Percentiles rank a stretch among this genome's conserved stretches.
Evolutionary conservation across 1,284 basidiomycete genomes (phyloP).

Genomic region (Trichosporon coremiiforme): DNA sequence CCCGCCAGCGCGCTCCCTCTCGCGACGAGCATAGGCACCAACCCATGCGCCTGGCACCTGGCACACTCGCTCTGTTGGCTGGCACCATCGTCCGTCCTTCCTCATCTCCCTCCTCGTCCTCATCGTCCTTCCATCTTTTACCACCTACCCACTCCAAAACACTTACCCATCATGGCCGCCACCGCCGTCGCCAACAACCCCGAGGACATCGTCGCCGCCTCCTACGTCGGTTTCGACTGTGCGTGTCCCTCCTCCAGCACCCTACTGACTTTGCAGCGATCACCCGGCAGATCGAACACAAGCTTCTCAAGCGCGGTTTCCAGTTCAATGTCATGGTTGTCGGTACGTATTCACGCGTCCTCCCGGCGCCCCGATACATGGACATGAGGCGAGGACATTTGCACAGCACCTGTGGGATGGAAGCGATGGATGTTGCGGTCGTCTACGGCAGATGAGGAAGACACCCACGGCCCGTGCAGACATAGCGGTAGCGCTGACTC

Average conservation of each 20-base stretch:
- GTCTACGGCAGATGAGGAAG: neutral
- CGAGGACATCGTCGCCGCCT: conserved; percentile 76
- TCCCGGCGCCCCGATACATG: neutral
- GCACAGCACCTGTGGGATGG: neutral
- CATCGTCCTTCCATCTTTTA: conserved; percentile 13
- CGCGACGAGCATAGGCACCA: conserved; percentile 20
- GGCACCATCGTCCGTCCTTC: neutral
- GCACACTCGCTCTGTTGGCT: neutral
- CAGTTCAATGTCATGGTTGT: conserved; percentile 98
- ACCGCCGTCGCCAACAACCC: conserved; percentile 33
- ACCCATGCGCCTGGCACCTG: conserved; percentile 14
- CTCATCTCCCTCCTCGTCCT: conserved; percentile 17
- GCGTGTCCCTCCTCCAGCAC: conserved; percentile 30
- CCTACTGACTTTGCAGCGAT: conserved; percentile 61
- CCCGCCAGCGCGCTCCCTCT: conserved; percentile 10
- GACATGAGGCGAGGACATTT: neutral
- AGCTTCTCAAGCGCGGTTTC: conserved; percentile 97
- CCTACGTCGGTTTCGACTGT: conserved; percentile 90
- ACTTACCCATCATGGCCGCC: conserved; percentile 38
- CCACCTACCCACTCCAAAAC: conserved; percentile 20
- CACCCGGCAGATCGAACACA: conserved; percentile 97
- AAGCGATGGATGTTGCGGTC: neutral
- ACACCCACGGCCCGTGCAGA: conserved; percentile 9
- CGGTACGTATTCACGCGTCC: conserved; percentile 63
- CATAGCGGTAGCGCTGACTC: conserved; percentile 12